A percentile compares a stretch with the other conserved stretches of the same genome.
Evolutionary conservation across 345 rosid species (phyloP).

Genomic region (Arabidopsis arenosa): DNA sequence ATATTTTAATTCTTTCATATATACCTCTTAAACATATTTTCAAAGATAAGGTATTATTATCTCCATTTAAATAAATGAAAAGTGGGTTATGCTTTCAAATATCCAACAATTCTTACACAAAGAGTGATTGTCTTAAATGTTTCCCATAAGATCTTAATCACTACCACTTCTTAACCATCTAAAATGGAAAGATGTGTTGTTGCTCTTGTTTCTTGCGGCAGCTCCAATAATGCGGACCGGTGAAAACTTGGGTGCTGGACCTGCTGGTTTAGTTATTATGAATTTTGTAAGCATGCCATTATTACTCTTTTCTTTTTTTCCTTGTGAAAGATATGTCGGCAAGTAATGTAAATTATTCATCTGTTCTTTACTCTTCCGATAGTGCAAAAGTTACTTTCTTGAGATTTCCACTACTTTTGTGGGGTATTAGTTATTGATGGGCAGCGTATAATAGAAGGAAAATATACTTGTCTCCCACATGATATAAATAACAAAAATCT

Average conservation of each 20-base stretch:
- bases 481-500: neutral
- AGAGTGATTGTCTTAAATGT: neutral
- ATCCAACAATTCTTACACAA: conserved; percentile 5
- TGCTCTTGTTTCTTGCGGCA: conserved; percentile 3
- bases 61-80: neutral
- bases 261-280: conserved; percentile 20
- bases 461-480: conserved; percentile 32
- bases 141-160: neutral
- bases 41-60: neutral
- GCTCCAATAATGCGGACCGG: conserved; percentile 8
- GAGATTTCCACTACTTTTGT: conserved; percentile 41
- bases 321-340: conserved; percentile 35
- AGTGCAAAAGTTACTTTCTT: conserved; percentile 42
- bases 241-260: neutral
- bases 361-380: conserved; percentile 35
- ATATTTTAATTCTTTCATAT: neutral
- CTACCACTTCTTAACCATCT: neutral
- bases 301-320: conserved; percentile 4
- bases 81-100: neutral
- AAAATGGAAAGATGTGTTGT: neutral
- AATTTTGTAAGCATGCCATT: conserved; percentile 26
- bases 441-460: conserved; percentile 24
- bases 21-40: neutral
- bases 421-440: conserved; percentile 45
- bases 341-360: conserved; percentile 17